Evolutionary conservation across 2,329 filamentous ascomycete genomes (phyloP), one percentile per base, ranked within the genome.

Genomic region (Drechslerella coelobrocha): DNA sequence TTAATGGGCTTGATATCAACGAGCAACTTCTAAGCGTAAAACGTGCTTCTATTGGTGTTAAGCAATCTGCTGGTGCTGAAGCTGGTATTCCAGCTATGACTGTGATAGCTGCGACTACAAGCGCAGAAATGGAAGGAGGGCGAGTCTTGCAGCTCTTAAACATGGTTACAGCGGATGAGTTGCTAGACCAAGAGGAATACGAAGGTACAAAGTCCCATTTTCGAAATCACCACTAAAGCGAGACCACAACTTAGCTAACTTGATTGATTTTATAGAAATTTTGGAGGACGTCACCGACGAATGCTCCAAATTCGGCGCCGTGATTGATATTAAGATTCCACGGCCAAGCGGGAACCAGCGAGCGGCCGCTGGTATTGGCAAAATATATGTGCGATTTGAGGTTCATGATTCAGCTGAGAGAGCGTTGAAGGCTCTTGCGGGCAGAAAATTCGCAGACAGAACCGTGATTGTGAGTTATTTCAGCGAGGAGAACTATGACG

Each of bases 31-130:
- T 99, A 61, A 93, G 89, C 81, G 92, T 97, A 34, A 83, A 86
- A 74, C 91, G 92, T 77, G 95, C 94, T 27, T 96, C 92, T 79
- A 90, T 97, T 74, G 94, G 94, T 75, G 88, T 91, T 72, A 93
- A 92, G n/a, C 94, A 99, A 79, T 92, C 92, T 21, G 84, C 90
- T 50, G 92, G 92, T 73, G 85, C 96, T 41, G 94, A 99, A 77
- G 95, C 97, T 84, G 91, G 93, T 61, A 93, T 99, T 73, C 95
- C 94, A 75, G 94, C 94, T 73, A 97, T 99, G 88, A 96, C 92
- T 54, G 92, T 97, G 85, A 89, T 99, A 76, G 94, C 94, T 37
- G 92, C 93, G 65, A 96, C 94, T 19, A 91, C 88, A 2, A 89
- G 90, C 37, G 84, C 84, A 61, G 89, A 92, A 69, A 83, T 89